These are phyloP conservation scores for Rhamnella rubrinervis DNA, from an alignment of 331 rosid genomes.

Conservation along the genomic window DNA sequence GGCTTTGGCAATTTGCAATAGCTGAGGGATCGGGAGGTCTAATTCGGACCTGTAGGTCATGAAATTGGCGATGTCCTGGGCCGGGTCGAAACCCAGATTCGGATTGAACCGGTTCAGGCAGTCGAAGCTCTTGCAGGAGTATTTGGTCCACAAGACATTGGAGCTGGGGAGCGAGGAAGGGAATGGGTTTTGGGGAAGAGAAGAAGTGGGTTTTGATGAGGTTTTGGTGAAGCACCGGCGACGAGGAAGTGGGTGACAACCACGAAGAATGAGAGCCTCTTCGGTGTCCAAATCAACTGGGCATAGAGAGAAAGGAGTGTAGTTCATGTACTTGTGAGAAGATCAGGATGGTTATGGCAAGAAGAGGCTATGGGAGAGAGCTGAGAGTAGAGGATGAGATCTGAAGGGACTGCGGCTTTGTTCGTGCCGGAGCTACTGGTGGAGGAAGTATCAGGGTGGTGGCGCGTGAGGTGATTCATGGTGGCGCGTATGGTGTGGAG, in stretches of 20 bases:
- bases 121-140: conserved; percentile 61
- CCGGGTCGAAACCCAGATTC: conserved; percentile 55
- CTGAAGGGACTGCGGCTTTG: conserved; percentile 48
- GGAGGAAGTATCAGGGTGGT: conserved; percentile 30
- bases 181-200: conserved; percentile 60
- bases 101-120: conserved; percentile 61
- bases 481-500: conserved; percentile 93
- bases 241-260: conserved; percentile 98
- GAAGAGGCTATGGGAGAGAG: conserved; percentile 80
- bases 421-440: not conserved
- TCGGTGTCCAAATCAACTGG: conserved; percentile 66
- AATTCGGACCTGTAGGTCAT: conserved; percentile 48
- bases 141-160: conserved; percentile 60
- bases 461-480: conserved; percentile 92
- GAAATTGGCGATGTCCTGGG: conserved; percentile 42
- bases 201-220: conserved; percentile 51
- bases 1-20: conserved; percentile 65
- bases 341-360: conserved; percentile 76
- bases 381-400: conserved; percentile 74
- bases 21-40: conserved; percentile 76
- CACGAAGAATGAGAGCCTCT: conserved; percentile 69
- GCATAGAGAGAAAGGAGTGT: conserved; percentile 68
- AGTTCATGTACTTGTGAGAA: conserved; percentile 75
- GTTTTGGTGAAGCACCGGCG: conserved; percentile 84
- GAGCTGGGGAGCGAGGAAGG: conserved; percentile 58